phyloP scores from a whole-genome alignment of 768 basidiomycete species.

The Kwoniella heveanensis region DNA sequence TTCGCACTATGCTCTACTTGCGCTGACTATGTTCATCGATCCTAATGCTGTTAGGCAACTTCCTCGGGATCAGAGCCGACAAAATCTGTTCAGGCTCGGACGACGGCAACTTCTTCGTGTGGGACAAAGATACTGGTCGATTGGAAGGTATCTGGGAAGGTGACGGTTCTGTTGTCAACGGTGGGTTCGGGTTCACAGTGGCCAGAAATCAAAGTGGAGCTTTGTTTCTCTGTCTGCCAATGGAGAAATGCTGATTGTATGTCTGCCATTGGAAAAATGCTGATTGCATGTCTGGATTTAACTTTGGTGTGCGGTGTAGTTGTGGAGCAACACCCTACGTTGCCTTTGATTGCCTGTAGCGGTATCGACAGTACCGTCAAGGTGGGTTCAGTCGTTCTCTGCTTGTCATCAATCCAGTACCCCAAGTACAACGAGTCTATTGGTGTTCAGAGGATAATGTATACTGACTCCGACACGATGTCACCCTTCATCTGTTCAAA shows the following conservation, averaged over 20 bases:
- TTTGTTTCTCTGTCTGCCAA: too few relatives aligned
- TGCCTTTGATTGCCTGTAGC: conserved; percentile 80
- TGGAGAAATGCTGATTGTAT: background rate
- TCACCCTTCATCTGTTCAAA: background rate
- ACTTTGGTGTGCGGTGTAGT: conserved; percentile 53
- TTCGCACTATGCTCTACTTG: too few relatives aligned
- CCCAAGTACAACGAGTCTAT: too few relatives aligned
- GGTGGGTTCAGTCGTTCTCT: too few relatives aligned
- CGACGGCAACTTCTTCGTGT: conserved; percentile 75
- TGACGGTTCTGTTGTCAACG: conserved; percentile 78
- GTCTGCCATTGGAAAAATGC: too few relatives aligned
- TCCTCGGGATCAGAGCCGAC: conserved; percentile 75
- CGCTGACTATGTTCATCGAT: background rate
- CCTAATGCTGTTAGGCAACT: conserved; percentile 65
- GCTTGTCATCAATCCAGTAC: too few relatives aligned
- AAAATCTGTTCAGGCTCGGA: conserved; percentile 81
- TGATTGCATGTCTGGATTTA: background rate
- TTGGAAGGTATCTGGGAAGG: conserved; percentile 81
- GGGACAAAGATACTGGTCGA: conserved; percentile 69
- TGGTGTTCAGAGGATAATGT: too few relatives aligned
- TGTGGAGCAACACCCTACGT: conserved; percentile 76
- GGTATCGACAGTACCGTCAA: conserved; percentile 86
- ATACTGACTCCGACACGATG: background rate
- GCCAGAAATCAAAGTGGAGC: too few relatives aligned
- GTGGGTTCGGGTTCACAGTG: too few relatives aligned